Base-by-base conservation (phyloP, 352 stramenopile species). In the Globisporangium barbulae region DNA sequence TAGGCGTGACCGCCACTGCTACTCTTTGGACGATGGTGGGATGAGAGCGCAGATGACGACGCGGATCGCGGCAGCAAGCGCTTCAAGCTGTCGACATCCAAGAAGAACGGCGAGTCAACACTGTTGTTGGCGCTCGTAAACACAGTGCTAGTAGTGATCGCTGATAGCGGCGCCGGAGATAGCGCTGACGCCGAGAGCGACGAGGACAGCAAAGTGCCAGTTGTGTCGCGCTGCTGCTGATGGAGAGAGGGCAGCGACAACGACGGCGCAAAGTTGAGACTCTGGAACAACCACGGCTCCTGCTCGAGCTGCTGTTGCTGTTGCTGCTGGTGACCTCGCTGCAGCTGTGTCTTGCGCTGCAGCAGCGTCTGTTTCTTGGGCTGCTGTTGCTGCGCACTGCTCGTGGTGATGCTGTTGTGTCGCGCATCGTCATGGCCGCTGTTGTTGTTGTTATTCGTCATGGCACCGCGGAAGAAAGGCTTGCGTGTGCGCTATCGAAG, bases 231-330 rank as follows among this genome's bases (percentile, higher is more conserved):
- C 25, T 22, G 53, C 19, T 55, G 39, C 6, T 59, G 21, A 2
- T 61, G 41, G 6, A 63, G 45, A 15, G 54, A 22, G 1, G 58
- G 57, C 3, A 67, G 62, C 39, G 54, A 53, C 3, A 67, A 50
- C n/a, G 61, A 69, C 1, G 58, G 69, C 10, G 67, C 55, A 30
- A 84, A 65, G 33, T 74, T 79, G 10, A 80, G 56, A 55, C 80
- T 91, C 58, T 90, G 83, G 72, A 90, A 91, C 22, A 91, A 69
- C 83, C 83, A 91, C 13, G 80, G 80, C 59, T 91, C 74, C 45
- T 82, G 70, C 12, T 77, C 37, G 3, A 21, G 37, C 1, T 53
- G 68, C 1, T 53, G 68, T 0, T 53, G 57, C 21, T 70, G 68
- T 9, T 55, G 25, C 13, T 55, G 49, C 2, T 56, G 50, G 1